phyloP scores from a whole-genome alignment of 2,329 filamentous ascomycete genomes.

The Aspergillus fumigatiaffinis region DNA sequence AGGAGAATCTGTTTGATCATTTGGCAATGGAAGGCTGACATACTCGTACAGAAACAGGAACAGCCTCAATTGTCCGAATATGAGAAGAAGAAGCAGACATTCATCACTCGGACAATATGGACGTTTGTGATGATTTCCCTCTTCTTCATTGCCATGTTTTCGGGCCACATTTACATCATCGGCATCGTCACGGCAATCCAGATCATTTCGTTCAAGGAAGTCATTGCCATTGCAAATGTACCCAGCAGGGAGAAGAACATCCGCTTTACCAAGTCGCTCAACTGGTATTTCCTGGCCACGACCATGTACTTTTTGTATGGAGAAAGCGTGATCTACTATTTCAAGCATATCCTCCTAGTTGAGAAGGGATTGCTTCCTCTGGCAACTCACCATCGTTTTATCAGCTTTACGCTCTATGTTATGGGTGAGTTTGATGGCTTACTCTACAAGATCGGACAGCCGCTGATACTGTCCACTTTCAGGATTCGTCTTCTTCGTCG shows the following conservation, averaged over 20 bases:
- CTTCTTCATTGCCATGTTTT: constrained; percentile 90
- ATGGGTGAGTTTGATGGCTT: constrained; percentile 62
- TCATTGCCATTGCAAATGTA: constrained; percentile 95
- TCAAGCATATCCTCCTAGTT: constrained; percentile 96
- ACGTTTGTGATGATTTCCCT: constrained; percentile 93
- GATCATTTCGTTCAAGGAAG: constrained; percentile 97
- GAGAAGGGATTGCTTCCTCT: constrained; percentile 89
- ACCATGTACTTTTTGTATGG: constrained; percentile 99
- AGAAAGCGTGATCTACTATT: constrained; percentile 99
- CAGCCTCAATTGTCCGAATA: constrained; percentile 62
- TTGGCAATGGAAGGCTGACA: constrained; percentile 3
- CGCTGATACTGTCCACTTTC: constrained; percentile 9
- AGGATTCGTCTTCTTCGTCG: constrained; percentile 99
- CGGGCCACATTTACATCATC: constrained; percentile 96
- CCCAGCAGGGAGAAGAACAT: constrained; percentile 87
- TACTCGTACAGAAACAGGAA: constrained; percentile 31
- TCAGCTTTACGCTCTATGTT: constrained; percentile 96
- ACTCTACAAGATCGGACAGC: background rate
- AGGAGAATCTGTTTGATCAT: background rate
- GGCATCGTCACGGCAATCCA: constrained; percentile 88
- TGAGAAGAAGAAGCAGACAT: constrained; percentile 98
- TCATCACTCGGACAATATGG: constrained; percentile 96
- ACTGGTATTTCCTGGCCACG: constrained; percentile 98
- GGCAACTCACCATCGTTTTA: constrained; percentile 96
- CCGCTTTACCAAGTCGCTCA: constrained; percentile 90